Evolutionary conservation across 2,329 filamentous ascomycete genomes (phyloP), one percentile per base, ranked within the genome.

Genomic region (Salinomyces thailandicus): DNA sequence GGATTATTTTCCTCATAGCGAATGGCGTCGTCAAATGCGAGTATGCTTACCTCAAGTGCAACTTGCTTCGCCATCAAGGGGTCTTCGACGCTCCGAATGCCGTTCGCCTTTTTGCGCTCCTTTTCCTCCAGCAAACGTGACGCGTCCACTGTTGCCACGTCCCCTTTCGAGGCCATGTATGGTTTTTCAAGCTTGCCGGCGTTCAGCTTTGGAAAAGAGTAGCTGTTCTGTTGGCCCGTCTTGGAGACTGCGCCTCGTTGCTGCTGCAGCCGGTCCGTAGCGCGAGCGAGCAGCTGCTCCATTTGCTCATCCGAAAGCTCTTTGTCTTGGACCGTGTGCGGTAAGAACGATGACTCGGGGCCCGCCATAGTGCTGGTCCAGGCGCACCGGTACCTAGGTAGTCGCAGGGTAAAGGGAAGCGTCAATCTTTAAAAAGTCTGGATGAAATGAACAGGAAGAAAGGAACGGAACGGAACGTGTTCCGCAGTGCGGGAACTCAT

Each of bases 1-100:
- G 77, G 74, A 77, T 71, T 62, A 68, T 71, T 81, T 82, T 87
- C 82, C 76, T 89, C 83, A 85, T 75, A 60, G 62, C 57, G 56
- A 47, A 13, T 35, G 27, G 27, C 11, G 27, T 30, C 11, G 11
- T 9, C 11, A 30, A 13, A 30, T 16, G 19, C 37, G 62, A 22
- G 7, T 20, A 15, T 41, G 53, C 66, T 52, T 68, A 78, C 75
- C 66, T 75, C 68, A 45, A 61, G 60, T 34, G 59, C 62, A 41
- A 60, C 58, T 41, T 61, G 61, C 54, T 66, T 68, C 22, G 66
- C 49, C 27, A 58, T 54, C 13, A 69, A 53, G 7, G 68, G 68
- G 50, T 73, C 68, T 47, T 72, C 68, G 13, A 77, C 68, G 44
- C 65, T 66, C 45, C 70, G 65, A 42, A 69, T 57, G n/a, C 62